Evolutionary conservation across 192 early-diverging fungal genomes (phyloP).

Genomic region (Linnemannia elongata): DNA sequence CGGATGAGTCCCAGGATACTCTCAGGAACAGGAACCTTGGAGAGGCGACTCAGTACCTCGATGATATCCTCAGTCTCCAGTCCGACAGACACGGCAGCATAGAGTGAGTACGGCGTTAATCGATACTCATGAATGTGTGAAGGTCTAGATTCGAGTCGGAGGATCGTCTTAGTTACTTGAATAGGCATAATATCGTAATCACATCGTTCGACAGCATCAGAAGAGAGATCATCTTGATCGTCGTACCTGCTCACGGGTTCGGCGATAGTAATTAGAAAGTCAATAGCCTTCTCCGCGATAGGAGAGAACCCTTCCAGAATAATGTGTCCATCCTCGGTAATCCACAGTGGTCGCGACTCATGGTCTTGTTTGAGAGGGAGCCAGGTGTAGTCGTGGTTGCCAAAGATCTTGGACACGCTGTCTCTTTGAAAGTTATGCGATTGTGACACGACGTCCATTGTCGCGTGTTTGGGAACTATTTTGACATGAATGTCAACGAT

Average conservation of each 20-base stretch:
- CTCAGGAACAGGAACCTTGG: conserved; percentile 87
- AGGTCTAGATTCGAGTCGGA: conserved; percentile 57
- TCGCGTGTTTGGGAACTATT: conserved; percentile 47
- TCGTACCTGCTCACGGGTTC: conserved; percentile 90
- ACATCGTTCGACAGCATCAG: not conserved
- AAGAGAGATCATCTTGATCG: conserved; percentile 44
- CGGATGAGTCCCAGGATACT: conserved; percentile 82
- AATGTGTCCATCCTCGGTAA: conserved; percentile 85
- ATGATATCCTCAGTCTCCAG: conserved; percentile 94
- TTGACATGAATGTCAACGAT: not conserved
- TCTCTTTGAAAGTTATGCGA: conserved; percentile 58
- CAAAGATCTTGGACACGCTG: conserved; percentile 74
- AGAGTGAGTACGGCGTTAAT: conserved; percentile 94
- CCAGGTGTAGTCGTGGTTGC: conserved; percentile 80
- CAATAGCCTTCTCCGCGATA: conserved; percentile 94
- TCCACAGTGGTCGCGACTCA: conserved; percentile 90
- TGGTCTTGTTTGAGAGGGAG: conserved; percentile 92
- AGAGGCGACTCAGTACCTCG: conserved; percentile 88
- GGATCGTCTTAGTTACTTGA: not conserved
- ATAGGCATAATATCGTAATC: not conserved
- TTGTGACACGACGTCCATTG: conserved; percentile 33
- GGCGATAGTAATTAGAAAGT: conserved; percentile 95
- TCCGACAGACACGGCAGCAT: conserved; percentile 98
- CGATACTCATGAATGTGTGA: conserved; percentile 93
- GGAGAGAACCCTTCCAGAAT: conserved; percentile 98